Evolutionary conservation across 352 stramenopile genomes (phyloP).

Genomic region (Pythium apleroticum): DNA sequence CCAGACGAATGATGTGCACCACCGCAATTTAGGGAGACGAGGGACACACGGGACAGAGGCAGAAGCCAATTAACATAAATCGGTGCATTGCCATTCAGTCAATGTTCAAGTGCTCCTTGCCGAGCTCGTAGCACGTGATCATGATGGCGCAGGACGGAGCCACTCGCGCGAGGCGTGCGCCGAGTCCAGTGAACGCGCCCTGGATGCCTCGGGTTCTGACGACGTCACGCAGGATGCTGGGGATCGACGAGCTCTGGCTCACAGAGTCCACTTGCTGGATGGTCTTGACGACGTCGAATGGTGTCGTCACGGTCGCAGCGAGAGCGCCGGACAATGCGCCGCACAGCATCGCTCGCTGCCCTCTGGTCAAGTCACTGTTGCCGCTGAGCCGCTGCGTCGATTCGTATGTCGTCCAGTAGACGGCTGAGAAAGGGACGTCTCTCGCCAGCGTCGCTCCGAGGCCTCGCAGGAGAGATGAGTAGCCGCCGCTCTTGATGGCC

Average conservation of each 20-base stretch:
- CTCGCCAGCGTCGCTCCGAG: conserved; percentile 90
- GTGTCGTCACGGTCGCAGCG: conserved; percentile 90
- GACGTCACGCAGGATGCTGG: conserved; percentile 49
- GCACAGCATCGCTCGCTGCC: conserved; percentile 80
- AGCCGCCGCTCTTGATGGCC: conserved; percentile 66
- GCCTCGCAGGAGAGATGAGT: conserved; percentile 82
- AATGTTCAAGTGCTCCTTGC: conserved; percentile 70
- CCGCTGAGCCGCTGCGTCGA: conserved; percentile 42
- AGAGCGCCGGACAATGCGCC: conserved; percentile 86
- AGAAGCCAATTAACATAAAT: background rate
- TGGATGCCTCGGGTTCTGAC: conserved; percentile 43
- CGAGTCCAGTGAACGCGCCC: conserved; percentile 66
- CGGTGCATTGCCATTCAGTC: conserved; percentile 25
- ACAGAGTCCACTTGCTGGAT: conserved; percentile 74
- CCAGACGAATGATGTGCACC: background rate
- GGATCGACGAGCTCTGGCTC: conserved; percentile 33
- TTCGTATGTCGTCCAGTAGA: conserved; percentile 95
- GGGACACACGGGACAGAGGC: conserved; percentile 2
- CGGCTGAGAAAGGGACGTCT: conserved; percentile 94
- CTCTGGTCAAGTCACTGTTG: conserved; percentile 37
- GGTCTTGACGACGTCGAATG: conserved; percentile 97
- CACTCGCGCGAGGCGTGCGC: conserved; percentile 63
- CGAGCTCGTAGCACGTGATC: conserved; percentile 83
- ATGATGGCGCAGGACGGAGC: conserved; percentile 86
- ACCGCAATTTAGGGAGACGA: background rate